Conservation (phyloP, 768 basidiomycete genomes). For the Clitopilus passeckerianus region DNA sequence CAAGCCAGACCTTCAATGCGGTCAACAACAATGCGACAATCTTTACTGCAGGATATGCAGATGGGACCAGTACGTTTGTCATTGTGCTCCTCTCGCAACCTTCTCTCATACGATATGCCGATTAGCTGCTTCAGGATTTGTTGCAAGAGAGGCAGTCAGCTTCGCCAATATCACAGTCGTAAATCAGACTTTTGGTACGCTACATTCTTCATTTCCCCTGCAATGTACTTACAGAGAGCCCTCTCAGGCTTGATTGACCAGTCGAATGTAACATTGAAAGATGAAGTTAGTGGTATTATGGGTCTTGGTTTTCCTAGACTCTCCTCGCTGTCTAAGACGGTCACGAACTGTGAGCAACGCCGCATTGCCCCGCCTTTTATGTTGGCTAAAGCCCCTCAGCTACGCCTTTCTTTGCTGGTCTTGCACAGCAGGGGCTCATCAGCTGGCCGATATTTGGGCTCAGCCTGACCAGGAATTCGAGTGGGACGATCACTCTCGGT, state of each 20-base stretch:
- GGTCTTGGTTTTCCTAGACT: slow-evolving; percentile 76
- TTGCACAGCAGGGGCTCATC: slow-evolving; percentile 59
- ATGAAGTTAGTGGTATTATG: slow-evolving; percentile 66
- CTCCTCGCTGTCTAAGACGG: slow-evolving; percentile 47
- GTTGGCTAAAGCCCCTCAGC: slow-evolving; percentile 32
- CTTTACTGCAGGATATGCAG: slow-evolving; percentile 61
- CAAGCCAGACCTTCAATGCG: slow-evolving; percentile 58
- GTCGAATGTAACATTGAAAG: slow-evolving; percentile 51
- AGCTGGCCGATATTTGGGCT: slow-evolving; percentile 78
- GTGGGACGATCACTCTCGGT: slow-evolving; percentile 67
- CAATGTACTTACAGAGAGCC: slow-evolving; percentile 45
- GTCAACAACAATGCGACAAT: slow-evolving; percentile 57
- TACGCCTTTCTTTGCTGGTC: slow-evolving; percentile 59
- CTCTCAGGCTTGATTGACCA: slow-evolving; percentile 27
- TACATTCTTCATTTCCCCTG: not conserved
- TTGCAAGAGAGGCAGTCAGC: slow-evolving; percentile 59
- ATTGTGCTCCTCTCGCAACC: not conserved
- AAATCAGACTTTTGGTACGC: slow-evolving; percentile 62
- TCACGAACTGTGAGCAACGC: slow-evolving; percentile 41
- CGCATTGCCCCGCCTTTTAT: not conserved
- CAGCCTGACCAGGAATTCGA: slow-evolving; percentile 51
- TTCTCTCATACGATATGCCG: not conserved
- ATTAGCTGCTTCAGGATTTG: slow-evolving; percentile 63
- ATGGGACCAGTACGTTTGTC: slow-evolving; percentile 54
- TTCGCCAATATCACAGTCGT: slow-evolving; percentile 56